Percentiles rank a stretch among this genome's conserved stretches.
These are phyloP conservation scores for Macrocybe gigantea DNA, from an alignment of 768 basidiomycete species.

Conservation along the genomic window DNA sequence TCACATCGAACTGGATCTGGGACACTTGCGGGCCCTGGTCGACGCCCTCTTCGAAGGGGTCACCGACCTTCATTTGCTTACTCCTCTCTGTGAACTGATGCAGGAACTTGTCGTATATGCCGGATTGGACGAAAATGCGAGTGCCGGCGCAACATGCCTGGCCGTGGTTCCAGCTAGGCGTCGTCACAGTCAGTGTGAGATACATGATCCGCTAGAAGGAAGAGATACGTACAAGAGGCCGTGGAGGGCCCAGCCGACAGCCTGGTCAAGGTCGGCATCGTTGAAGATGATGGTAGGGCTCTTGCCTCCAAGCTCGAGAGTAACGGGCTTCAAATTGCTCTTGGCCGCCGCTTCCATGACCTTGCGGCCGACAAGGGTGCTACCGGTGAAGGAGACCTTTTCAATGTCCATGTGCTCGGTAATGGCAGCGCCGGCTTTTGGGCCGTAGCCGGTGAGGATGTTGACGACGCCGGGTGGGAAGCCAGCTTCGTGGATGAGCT, in stretches of 20 bases:
- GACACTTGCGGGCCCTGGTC: conserved; percentile 81
- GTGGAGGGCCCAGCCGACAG: conserved; percentile 58
- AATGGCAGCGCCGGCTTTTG: conserved; percentile 65
- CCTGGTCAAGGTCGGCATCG: conserved; percentile 58
- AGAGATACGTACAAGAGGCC: conserved; percentile 56
- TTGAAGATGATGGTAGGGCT: conserved; percentile 61
- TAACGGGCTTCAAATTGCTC: conserved; percentile 73
- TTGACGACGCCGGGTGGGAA: conserved; percentile 80
- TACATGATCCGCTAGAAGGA: not conserved
- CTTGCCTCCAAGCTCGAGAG: conserved; percentile 75
- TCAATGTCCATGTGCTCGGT: conserved; percentile 65
- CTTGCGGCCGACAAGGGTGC: conserved; percentile 66
- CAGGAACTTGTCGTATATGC: conserved; percentile 80
- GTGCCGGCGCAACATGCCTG: conserved; percentile 87
- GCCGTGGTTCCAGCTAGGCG: conserved; percentile 57
- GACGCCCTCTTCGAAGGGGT: conserved; percentile 55
- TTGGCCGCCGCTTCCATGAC: conserved; percentile 70
- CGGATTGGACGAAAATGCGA: conserved; percentile 77
- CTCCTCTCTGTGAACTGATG: conserved; percentile 52
- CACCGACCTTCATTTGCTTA: conserved; percentile 54
- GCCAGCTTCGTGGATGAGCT: conserved; percentile 66
- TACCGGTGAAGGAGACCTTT: conserved; percentile 50
- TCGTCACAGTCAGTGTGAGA: not conserved
- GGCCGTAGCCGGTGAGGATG: conserved; percentile 67
- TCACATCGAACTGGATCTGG: conserved; percentile 64